Conservation (phyloP, 1,284 basidiomycete genomes). For the Fomitiporia mediterranea region DNA sequence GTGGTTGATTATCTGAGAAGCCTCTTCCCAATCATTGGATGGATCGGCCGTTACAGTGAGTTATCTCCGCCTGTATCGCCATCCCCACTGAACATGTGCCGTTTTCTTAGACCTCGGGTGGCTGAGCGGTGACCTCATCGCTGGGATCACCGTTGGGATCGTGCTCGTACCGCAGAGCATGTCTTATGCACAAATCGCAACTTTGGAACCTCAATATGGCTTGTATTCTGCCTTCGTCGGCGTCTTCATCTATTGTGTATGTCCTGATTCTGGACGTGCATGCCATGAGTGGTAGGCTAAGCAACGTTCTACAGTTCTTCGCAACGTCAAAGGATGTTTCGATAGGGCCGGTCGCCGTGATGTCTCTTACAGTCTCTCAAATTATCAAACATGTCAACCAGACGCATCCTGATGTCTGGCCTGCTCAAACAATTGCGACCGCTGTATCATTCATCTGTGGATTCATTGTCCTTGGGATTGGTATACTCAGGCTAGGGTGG, state of each 20-base stretch:
- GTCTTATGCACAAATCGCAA: conserved; percentile 86
- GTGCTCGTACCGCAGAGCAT: conserved; percentile 88
- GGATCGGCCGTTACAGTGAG: conserved; percentile 83
- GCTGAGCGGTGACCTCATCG: conserved; percentile 79
- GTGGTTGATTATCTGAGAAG: conserved; percentile 54
- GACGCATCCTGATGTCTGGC: conserved; percentile 50
- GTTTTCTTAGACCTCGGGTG: conserved; percentile 55
- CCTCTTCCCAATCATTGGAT: conserved; percentile 80
- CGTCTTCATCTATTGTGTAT: conserved; percentile 73
- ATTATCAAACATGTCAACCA: conserved; percentile 68
- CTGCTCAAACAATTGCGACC: conserved; percentile 75
- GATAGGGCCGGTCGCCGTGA: conserved; percentile 95
- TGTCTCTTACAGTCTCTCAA: conserved; percentile 88
- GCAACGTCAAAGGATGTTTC: conserved; percentile 95
- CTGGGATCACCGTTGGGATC: conserved; percentile 87
- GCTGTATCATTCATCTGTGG: conserved; percentile 87
- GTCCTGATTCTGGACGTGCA: conserved; percentile 27
- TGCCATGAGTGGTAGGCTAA: conserved; percentile 26
- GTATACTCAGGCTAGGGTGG: conserved; percentile 91
- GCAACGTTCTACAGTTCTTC: conserved; percentile 53
- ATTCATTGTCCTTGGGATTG: conserved; percentile 90
- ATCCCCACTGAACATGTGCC: background rate
- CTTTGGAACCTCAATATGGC: conserved; percentile 83
- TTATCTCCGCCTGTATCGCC: conserved; percentile 23
- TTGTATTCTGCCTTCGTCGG: conserved; percentile 96